Evolutionary conservation across 2,329 filamentous ascomycete species (phyloP).

Genomic region (Corinectria fuckeliana): DNA sequence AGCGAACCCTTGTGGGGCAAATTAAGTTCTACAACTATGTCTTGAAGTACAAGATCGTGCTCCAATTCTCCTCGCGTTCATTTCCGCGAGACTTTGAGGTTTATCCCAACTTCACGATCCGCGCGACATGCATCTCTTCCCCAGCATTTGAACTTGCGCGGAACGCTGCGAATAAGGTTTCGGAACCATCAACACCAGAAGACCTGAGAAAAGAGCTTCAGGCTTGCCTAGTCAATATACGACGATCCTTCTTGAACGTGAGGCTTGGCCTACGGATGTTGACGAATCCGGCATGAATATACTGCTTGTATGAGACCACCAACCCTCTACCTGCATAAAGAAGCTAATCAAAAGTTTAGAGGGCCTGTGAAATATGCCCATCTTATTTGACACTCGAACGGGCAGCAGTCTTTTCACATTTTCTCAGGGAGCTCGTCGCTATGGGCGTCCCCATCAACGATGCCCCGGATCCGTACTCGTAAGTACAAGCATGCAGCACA

Average conservation of each 20-base stretch:
- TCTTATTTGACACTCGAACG: background rate
- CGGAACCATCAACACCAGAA: too few species aligned
- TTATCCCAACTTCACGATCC: background rate
- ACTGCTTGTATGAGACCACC: background rate
- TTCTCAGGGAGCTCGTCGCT: background rate
- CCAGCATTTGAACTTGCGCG: background rate
- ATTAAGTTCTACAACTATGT: background rate
- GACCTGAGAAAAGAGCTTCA: background rate
- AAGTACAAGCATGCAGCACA: too few species aligned
- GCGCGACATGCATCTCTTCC: background rate
- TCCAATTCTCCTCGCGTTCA: background rate
- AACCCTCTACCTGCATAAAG: too few species aligned
- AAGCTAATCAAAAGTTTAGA: background rate
- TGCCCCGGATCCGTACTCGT: too few species aligned
- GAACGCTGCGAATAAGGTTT: background rate
- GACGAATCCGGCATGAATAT: background rate
- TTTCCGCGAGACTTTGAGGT: background rate
- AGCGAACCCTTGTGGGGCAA: background rate
- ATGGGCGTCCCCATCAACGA: background rate
- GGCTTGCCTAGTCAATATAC: background rate
- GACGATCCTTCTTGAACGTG: background rate
- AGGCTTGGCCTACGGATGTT: background rate
- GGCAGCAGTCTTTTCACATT: background rate
- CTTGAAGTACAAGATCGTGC: background rate
- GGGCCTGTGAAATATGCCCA: background rate